Evolutionary conservation across 2,329 filamentous ascomycete genomes (phyloP).

Genomic region (Cadophora gregata): DNA sequence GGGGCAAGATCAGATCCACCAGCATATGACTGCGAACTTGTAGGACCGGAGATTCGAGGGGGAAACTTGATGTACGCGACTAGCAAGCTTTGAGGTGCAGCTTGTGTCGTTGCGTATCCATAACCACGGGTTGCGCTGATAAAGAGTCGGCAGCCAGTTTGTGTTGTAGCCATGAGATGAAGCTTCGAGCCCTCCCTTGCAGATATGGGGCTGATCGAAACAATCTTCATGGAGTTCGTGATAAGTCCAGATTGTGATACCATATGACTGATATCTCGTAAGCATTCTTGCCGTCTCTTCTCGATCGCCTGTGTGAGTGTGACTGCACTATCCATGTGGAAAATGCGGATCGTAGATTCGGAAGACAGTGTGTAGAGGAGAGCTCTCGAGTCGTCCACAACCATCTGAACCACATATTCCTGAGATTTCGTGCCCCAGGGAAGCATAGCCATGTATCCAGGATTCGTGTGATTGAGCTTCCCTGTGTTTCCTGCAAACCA

Average conservation of each 20-base stretch:
- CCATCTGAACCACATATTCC: conserved; percentile 78
- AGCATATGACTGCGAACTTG: conserved; percentile 35
- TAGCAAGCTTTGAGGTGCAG: conserved; percentile 90
- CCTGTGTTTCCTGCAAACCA: conserved; percentile 92
- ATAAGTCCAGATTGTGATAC: conserved; percentile 76
- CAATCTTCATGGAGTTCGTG: conserved; percentile 72
- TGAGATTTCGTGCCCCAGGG: conserved; percentile 59
- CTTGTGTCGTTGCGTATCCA: conserved; percentile 61
- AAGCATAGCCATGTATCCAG: conserved; percentile 71
- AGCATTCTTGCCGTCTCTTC: conserved; percentile 62
- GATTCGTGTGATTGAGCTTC: conserved; percentile 86
- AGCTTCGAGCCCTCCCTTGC: conserved; percentile 80
- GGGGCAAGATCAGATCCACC: conserved; percentile 32
- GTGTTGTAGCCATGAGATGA: conserved; percentile 88
- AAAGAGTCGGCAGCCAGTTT: conserved; percentile 89
- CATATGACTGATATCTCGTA: conserved; percentile 84
- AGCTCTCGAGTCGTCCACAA: conserved; percentile 85
- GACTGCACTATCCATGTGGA: conserved; percentile 76
- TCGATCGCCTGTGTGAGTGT: conserved; percentile 69
- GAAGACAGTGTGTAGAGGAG: conserved; percentile 92
- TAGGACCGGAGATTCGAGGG: conserved; percentile 54
- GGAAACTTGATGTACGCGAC: conserved; percentile 97
- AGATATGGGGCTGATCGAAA: conserved; percentile 85
- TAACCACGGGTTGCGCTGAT: conserved; percentile 83
- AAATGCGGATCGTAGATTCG: conserved; percentile 87